Percentiles rank a stretch among this genome's conserved stretches.
Evolutionary conservation across 805 yeast species (phyloP).

Genomic region (Kuraishia piskuri): DNA sequence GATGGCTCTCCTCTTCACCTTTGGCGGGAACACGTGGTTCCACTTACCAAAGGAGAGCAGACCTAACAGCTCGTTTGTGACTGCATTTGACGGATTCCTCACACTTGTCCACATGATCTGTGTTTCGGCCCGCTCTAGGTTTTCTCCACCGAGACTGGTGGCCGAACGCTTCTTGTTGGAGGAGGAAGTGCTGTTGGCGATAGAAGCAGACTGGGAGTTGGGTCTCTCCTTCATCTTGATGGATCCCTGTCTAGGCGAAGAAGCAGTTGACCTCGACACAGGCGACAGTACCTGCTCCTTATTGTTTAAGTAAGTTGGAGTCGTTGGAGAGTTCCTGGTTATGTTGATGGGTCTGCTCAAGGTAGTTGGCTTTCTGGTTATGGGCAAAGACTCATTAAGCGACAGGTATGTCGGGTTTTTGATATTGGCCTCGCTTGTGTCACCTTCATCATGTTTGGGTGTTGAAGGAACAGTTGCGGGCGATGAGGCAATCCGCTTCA

Average conservation of each 20-base stretch:
- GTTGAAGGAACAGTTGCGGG: conserved; percentile 14
- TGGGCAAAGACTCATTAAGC: neutral
- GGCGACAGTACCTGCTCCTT: neutral
- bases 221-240: neutral
- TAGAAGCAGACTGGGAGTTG: neutral
- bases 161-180: conserved; percentile 1
- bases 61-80: conserved; percentile 42
- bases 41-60: conserved; percentile 73
- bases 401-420: neutral
- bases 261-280: neutral
- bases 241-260: neutral
- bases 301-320: neutral
- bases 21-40: conserved; percentile 82
- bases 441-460: conserved; percentile 6
- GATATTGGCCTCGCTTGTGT: neutral
- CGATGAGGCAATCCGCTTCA: conserved; percentile 23
- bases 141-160: conserved; percentile 5
- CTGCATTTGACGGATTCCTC: conserved; percentile 69
- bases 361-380: neutral
- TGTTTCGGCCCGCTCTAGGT: neutral
- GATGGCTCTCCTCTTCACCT: conserved; percentile 54
- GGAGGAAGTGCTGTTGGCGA: neutral
- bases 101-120: conserved; percentile 51
- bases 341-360: neutral
- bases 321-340: neutral